Evolutionary conservation across 2,329 filamentous ascomycete species (phyloP).

Genomic region (Ceratocystis huliohia): DNA sequence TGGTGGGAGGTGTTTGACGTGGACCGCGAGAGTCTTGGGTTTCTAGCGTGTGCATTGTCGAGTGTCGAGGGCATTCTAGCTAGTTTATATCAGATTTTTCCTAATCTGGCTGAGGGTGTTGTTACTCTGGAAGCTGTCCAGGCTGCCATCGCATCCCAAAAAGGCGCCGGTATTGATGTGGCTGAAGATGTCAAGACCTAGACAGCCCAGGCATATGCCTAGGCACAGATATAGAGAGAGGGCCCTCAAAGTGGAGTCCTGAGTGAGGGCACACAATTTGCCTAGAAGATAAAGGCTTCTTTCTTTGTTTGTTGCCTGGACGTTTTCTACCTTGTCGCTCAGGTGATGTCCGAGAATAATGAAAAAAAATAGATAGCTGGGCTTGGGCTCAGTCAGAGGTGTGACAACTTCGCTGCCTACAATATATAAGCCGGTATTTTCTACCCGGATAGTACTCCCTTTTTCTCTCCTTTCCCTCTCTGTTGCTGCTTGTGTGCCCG

Average conservation of each 20-base stretch:
- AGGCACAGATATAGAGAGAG: not conserved
- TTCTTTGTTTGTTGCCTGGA: not conserved
- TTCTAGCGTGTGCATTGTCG: conserved; percentile 72
- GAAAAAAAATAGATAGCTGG: conserved; percentile 1
- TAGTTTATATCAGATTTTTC: conserved; percentile 45
- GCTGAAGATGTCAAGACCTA: conserved; percentile 19
- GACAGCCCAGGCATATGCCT: not conserved
- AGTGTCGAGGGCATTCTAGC: conserved; percentile 62
- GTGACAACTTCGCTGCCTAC: not conserved
- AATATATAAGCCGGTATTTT: not conserved
- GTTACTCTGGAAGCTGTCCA: conserved; percentile 47
- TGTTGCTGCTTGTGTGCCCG: too few relatives aligned
- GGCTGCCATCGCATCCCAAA: conserved; percentile 21
- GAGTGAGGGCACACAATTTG: not conserved
- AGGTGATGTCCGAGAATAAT: not conserved
- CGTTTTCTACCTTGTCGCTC: not conserved
- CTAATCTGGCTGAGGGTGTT: conserved; percentile 37
- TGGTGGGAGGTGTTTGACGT: conserved; percentile 99
- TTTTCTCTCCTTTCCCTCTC: not conserved
- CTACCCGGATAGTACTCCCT: not conserved
- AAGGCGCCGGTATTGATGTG: conserved; percentile 18
- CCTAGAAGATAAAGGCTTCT: not conserved
- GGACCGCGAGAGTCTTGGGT: conserved; percentile 85
- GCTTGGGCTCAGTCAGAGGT: not conserved
- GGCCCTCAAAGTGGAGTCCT: too few relatives aligned